Percentiles rank a stretch among this genome's conserved stretches.
These are phyloP conservation scores for Phytophthora pini DNA, from an alignment of 352 stramenopile genomes.

Conservation along the genomic window DNA sequence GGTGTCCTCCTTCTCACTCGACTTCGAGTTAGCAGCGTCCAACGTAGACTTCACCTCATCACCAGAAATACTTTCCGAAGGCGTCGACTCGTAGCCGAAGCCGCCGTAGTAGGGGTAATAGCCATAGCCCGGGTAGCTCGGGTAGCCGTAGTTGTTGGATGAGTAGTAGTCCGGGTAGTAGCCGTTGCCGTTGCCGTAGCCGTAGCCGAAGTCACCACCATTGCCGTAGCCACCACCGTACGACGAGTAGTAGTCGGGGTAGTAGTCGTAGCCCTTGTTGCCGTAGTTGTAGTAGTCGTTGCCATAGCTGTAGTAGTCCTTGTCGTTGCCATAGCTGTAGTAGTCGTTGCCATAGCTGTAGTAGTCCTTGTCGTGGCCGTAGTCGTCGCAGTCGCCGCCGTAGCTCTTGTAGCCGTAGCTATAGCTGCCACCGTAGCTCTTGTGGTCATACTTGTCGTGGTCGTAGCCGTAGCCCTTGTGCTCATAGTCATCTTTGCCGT, in stretches of 20 bases:
- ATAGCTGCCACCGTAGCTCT: too few species aligned
- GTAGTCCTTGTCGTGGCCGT: not conserved
- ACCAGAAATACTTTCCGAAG: not conserved
- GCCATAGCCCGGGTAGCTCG: not conserved
- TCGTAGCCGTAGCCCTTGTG: too few species aligned
- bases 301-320: not conserved
- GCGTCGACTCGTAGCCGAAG: constrained; percentile 2
- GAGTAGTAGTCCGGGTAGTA: not conserved
- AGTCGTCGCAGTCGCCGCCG: too few species aligned
- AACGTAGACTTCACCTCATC: constrained; percentile 3
- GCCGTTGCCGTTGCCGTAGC: not conserved
- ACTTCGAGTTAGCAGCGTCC: not conserved
- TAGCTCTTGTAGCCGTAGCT: too few species aligned
- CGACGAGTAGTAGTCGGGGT: not conserved
- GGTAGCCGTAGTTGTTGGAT: not conserved
- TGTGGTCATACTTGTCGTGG: too few species aligned
- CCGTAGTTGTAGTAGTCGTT: not conserved
- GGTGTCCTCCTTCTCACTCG: not conserved
- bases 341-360: not conserved
- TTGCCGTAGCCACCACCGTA: not conserved
- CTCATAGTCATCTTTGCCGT: not conserved
- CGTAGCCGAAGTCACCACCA: not conserved
- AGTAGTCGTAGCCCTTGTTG: not conserved
- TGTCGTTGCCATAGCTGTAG: not conserved
- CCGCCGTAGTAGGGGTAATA: not conserved